Conservation (phyloP, 495 filamentous ascomycete species). For the Xylaria nigripes region DNA sequence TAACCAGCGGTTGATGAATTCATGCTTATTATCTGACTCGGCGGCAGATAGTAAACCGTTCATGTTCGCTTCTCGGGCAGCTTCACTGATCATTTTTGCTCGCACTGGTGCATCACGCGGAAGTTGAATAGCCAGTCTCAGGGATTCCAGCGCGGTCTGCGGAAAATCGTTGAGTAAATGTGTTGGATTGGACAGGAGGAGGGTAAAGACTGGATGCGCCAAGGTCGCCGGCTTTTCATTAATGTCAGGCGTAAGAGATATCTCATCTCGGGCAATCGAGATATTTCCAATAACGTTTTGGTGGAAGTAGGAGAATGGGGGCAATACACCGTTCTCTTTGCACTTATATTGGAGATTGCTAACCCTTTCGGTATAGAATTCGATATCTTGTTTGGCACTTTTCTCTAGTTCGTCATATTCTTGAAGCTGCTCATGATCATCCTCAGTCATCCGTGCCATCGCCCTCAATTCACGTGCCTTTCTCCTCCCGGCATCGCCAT, state of each 20-base stretch:
- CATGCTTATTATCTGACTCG: constrained; percentile 26
- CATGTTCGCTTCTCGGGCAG: constrained; percentile 24
- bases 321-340: constrained; percentile 18
- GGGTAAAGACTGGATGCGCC: constrained; percentile 22
- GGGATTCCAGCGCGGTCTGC: constrained; percentile 19
- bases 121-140: constrained; percentile 17
- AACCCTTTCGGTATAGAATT: constrained; percentile 15
- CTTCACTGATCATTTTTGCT: constrained; percentile 17
- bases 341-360: constrained; percentile 19
- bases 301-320: constrained; percentile 16
- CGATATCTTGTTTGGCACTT: constrained; percentile 18
- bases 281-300: constrained; percentile 18
- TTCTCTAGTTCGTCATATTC: constrained; percentile 21
- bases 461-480: constrained; percentile 23
- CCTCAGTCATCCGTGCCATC: constrained; percentile 21
- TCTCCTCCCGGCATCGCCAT: constrained; percentile 22
- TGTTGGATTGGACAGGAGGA: constrained; percentile 20
- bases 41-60: constrained; percentile 13
- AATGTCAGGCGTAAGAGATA: constrained; percentile 13
- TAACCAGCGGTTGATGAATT: constrained; percentile 42
- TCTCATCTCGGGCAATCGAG: constrained; percentile 20
- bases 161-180: constrained; percentile 21
- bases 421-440: constrained; percentile 19
- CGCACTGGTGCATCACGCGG: constrained; percentile 12
- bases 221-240: constrained; percentile 19